Base-by-base conservation (phyloP, 306 rosid species). In the Ochetophila trinervis region DNA sequence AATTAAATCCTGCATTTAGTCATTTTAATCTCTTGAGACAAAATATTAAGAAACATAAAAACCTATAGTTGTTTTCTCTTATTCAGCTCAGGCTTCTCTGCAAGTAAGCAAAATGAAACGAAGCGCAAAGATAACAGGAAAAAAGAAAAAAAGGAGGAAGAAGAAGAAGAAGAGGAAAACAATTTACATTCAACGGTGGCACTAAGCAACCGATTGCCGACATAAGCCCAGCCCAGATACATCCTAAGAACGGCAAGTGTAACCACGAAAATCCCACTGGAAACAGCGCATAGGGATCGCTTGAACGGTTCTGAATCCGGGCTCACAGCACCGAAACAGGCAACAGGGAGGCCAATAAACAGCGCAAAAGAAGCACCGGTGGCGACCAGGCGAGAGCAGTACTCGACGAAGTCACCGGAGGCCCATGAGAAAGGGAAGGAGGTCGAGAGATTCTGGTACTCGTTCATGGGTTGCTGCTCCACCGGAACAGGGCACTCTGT, bases 191-290 rank as follows among this genome's bases (percentile, higher is more conserved):
- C 98, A 34, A 89, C 91, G 45, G 96, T 92, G 84, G 98, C 96
- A 70, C 98, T 89, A 58, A 92, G 98, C 75, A 92, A 67, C 22
- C 98, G 89, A 34, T 92, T 92, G 9, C 98, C 98, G 3, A 92
- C 93, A 65, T 89, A 92, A 60, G 96, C 96, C 96, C 98, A 92
- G 57, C 98, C 98, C 17, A 92, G 73, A 70, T 92, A 92, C 98
- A 92, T 92, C 66, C 95, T 86, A 3, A 92, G 73, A 37, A 92
- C 96, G 13, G 93, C 93, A 11, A 92, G 65, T 1, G 91, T 89
- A 14, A 85, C 95, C 21, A 74, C 82, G 18, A 85, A 53, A 9
- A 92, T 27, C 2, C 98, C 98, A 79, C 96, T 85, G 0, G 93
- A 87, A 63, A 85, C 81, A 0, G 83, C 95, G 65, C 80, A 87